Evolutionary conservation across 306 rosid genomes (phyloP).

Genomic region (Boehmeria nivea): DNA sequence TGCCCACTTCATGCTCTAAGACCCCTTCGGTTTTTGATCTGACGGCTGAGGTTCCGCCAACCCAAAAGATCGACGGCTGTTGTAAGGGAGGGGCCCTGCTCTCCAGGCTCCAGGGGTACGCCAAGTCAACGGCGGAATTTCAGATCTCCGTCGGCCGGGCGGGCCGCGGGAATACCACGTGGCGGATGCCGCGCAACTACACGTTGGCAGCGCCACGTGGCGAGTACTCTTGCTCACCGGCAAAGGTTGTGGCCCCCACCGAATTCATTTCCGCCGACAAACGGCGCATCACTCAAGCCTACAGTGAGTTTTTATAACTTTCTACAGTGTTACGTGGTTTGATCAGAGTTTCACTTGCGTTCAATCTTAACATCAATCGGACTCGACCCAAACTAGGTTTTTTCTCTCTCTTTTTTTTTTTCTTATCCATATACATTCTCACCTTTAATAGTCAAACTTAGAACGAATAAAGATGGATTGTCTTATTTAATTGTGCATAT

Average conservation of each 20-base stretch:
- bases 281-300: no score
- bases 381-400: no score
- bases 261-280: neutral
- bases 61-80: neutral
- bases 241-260: neutral
- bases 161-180: neutral
- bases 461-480: no score
- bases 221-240: neutral
- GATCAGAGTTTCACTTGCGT: no score
- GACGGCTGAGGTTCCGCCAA: conserved; percentile 1
- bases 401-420: no score
- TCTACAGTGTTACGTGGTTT: no score
- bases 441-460: no score
- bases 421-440: no score
- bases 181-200: neutral
- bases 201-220: neutral
- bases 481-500: no score
- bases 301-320: no score
- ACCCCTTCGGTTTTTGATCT: neutral
- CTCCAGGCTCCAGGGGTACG: neutral
- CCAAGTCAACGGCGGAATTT: neutral
- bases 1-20: no score
- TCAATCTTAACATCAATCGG: no score
- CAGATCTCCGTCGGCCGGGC: neutral
- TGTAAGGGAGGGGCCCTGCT: conserved; percentile 1